Evolutionary conservation across 345 rosid species (phyloP).

Genomic region (Eucalyptus albens): DNA sequence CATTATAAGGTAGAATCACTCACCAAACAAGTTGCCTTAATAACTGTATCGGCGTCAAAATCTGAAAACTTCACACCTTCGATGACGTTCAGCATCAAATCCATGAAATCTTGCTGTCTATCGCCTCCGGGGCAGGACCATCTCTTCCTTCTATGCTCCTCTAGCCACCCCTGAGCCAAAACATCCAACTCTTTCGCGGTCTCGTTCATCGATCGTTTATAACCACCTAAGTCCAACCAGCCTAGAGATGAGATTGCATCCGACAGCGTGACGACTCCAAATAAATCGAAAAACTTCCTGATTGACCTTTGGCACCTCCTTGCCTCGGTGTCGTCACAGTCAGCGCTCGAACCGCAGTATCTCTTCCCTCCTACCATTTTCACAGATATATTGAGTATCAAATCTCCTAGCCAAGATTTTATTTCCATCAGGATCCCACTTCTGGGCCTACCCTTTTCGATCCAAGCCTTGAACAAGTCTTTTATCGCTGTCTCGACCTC

Average conservation of each 20-base stretch:
- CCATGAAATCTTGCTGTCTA: conserved; percentile 24
- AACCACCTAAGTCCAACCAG: conserved; percentile 22
- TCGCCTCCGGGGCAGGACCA: not conserved
- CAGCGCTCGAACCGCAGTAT: not conserved
- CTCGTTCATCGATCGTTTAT: conserved; percentile 17
- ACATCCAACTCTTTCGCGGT: conserved; percentile 19
- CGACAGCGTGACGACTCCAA: conserved; percentile 9
- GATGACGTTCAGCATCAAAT: conserved; percentile 10
- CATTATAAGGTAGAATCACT: not conserved
- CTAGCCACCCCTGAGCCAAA: conserved; percentile 13
- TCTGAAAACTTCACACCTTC: not conserved
- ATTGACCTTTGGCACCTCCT: not conserved
- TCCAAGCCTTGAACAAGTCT: not conserved
- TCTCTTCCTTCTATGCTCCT: conserved; percentile 25
- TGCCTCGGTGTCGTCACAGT: not conserved
- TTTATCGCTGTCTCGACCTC: conserved; percentile 3
- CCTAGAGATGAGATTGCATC: conserved; percentile 29
- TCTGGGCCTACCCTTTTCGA: not conserved
- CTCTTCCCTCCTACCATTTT: conserved; percentile 22
- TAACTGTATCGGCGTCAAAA: conserved; percentile 12
- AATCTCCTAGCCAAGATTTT: conserved; percentile 22
- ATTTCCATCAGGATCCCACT: conserved; percentile 6
- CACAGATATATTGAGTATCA: conserved; percentile 4
- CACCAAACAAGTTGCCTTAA: conserved; percentile 23
- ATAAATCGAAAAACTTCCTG: not conserved